phyloP scores from a whole-genome alignment of 768 basidiomycete species.

The Phaeotremella skinneri region DNA sequence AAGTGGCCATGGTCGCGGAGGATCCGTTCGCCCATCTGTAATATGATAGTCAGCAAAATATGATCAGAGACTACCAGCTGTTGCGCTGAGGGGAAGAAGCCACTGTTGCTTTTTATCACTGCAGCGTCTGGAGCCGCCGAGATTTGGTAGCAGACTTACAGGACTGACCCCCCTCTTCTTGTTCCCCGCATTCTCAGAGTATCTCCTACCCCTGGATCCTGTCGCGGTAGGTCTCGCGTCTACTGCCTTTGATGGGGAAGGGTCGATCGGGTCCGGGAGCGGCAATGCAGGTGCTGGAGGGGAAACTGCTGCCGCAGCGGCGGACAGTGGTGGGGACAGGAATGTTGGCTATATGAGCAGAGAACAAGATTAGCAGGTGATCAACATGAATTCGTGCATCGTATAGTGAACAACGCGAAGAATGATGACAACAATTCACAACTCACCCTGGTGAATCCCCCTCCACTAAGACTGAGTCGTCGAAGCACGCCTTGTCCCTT shows the following conservation, averaged over 20 bases:
- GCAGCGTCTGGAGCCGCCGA: neutral
- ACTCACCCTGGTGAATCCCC: constrained; percentile 31
- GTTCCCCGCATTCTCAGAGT: constrained; percentile 26
- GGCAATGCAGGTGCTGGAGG: constrained; percentile 13
- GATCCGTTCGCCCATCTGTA: constrained; percentile 44
- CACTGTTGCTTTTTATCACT: too few species aligned
- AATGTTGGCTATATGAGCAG: constrained; percentile 17
- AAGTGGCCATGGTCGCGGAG: constrained; percentile 46
- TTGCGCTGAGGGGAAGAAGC: too few species aligned
- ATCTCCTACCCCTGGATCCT: constrained; percentile 25
- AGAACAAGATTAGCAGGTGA: neutral
- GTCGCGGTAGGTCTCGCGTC: constrained; percentile 9
- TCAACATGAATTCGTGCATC: neutral
- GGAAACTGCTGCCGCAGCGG: constrained; percentile 7
- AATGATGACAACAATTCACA: neutral
- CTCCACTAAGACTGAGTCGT: constrained; percentile 37
- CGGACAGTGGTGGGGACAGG: constrained; percentile 21
- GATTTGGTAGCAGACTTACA: constrained; percentile 23
- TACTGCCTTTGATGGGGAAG: constrained; percentile 3
- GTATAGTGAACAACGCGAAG: neutral
- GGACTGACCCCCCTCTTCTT: constrained; percentile 46
- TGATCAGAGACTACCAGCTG: constrained; percentile 6
- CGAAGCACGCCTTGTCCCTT: constrained; percentile 43
- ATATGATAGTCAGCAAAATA: neutral
- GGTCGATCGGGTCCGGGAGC: constrained; percentile 5